Conservation (phyloP, 768 basidiomycete genomes). For the Leccinum longicurvipes region DNA sequence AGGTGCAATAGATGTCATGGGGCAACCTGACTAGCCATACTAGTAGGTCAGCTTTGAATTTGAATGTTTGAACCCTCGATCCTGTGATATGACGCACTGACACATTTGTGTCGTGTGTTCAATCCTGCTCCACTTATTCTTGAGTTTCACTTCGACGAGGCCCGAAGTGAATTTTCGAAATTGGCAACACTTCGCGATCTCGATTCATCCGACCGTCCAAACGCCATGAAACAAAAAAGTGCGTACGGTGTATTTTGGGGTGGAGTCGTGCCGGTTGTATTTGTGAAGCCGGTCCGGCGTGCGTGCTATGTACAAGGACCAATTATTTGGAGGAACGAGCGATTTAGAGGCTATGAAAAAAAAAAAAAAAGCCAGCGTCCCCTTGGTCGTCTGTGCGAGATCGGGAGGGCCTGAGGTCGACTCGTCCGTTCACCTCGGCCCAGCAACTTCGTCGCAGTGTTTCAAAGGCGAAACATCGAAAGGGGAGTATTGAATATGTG, state of each 20-base stretch:
- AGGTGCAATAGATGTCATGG: neutral
- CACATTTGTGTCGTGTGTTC: neutral
- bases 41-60: neutral
- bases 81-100: neutral
- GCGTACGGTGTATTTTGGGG: neutral
- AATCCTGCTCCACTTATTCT: neutral
- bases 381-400: neutral
- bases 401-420: neutral
- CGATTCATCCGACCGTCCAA: too few species aligned
- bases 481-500: neutral
- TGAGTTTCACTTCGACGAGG: neutral
- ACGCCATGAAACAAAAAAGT: neutral
- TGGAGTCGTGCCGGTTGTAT: neutral
- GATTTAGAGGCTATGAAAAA: neutral
- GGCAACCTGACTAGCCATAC: neutral
- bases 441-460: neutral
- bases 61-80: neutral
- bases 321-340: neutral
- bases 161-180: conserved; percentile 8
- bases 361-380: neutral
- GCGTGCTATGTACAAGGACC: neutral
- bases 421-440: neutral
- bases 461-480: neutral
- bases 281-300: neutral
- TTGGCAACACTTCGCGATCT: neutral